A percentile compares a stretch with the other conserved stretches of the same genome.
These are phyloP conservation scores for Spathaspora jeffriesii DNA, from an alignment of 1,139 yeast species.

Conservation along the genomic window DNA sequence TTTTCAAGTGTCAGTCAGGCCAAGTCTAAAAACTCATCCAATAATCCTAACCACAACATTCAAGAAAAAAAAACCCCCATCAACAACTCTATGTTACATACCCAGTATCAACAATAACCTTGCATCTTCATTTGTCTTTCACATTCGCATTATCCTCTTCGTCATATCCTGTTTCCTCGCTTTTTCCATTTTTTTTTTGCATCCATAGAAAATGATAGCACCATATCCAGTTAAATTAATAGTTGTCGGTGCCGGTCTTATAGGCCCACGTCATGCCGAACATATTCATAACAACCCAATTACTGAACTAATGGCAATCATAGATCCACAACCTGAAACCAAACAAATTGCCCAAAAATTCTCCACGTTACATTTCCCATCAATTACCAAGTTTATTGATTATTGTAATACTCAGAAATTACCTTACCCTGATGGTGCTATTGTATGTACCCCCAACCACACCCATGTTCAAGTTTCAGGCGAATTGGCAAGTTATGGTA, in stretches of 20 bases:
- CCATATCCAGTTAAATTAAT: conserved; percentile 19
- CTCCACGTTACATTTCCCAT: conserved; percentile 25
- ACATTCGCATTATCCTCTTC: neutral
- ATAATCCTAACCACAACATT: neutral
- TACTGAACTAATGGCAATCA: conserved; percentile 32
- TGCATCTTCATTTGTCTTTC: neutral
- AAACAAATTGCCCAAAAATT: conserved; percentile 24
- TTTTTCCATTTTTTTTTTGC: conserved; percentile 2
- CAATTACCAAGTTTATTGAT: conserved; percentile 26
- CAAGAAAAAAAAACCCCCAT: no score
- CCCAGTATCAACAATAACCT: no score
- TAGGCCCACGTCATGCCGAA: conserved; percentile 44
- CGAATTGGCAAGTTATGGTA: conserved; percentile 33
- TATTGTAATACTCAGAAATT: conserved; percentile 24
- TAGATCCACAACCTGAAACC: conserved; percentile 32
- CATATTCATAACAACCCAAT: conserved; percentile 26
- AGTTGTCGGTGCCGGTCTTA: conserved; percentile 40
- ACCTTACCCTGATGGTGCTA: conserved; percentile 41
- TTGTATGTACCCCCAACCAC: conserved; percentile 44
- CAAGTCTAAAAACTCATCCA: no score
- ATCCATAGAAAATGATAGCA: conserved; percentile 13
- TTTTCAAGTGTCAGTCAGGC: no score
- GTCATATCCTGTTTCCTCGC: no score
- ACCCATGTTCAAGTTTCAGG: conserved; percentile 37
- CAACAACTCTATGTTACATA: no score